Evolutionary conservation across 305 asterid genomes (phyloP).

Genomic region (Fraxinus albicans): DNA sequence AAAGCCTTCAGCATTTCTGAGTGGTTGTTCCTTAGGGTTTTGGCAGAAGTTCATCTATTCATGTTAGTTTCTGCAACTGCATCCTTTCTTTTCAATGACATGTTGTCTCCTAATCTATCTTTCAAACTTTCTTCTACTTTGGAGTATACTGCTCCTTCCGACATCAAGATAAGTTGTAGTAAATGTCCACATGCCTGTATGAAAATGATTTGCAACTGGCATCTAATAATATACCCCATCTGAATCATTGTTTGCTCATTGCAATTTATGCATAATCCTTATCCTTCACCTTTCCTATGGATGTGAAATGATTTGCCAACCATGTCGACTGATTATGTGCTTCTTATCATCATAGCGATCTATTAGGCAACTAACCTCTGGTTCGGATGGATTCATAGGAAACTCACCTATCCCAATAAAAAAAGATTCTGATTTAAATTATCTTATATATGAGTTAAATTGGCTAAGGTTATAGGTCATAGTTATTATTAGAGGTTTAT

Average conservation of each 20-base stretch:
- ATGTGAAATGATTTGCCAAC: not conserved
- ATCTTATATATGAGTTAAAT: not conserved
- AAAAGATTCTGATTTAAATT: not conserved
- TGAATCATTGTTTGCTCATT: not conserved
- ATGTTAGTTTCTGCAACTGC: conserved; percentile 31
- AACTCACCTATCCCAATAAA: not conserved
- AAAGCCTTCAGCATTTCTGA: conserved; percentile 38
- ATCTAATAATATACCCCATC: not conserved
- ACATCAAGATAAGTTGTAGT: not conserved
- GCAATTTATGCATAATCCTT: not conserved
- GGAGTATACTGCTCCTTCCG: not conserved
- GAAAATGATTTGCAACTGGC: not conserved
- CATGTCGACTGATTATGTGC: not conserved
- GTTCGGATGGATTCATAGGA: not conserved
- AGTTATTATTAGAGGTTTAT: not conserved
- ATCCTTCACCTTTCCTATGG: not conserved
- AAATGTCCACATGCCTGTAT: not conserved
- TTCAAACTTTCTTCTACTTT: not conserved
- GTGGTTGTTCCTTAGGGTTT: conserved; percentile 31
- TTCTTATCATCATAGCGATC: not conserved
- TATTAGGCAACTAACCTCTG: not conserved
- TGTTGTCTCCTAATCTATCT: not conserved
- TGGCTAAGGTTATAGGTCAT: not conserved
- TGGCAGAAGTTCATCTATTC: conserved; percentile 31
- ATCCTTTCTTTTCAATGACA: not conserved